phyloP scores from a whole-genome alignment of 106 monocot species.

The Dendrobium huoshanense region DNA sequence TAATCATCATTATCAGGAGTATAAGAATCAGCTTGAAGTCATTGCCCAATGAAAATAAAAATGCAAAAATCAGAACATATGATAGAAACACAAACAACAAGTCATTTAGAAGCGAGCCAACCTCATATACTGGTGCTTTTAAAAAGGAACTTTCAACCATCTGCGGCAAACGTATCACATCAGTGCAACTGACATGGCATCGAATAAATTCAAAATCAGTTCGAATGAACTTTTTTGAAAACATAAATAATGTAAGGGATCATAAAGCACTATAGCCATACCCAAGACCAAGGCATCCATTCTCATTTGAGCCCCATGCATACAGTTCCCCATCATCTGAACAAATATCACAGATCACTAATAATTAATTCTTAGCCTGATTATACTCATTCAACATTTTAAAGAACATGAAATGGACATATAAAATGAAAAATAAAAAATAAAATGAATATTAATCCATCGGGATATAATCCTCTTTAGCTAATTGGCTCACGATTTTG shows the following conservation, averaged over 20 bases:
- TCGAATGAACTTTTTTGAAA: background rate
- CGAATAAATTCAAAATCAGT: background rate
- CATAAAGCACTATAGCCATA: slow-evolving; percentile 15
- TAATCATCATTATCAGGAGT: background rate
- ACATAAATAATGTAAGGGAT: slow-evolving; percentile 2
- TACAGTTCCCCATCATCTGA: slow-evolving; percentile 65
- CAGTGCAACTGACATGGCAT: slow-evolving; percentile 39
- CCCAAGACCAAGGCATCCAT: slow-evolving; percentile 98
- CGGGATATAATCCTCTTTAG: too few species aligned
- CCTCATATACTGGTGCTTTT: slow-evolving; percentile 65
- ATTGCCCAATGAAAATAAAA: background rate
- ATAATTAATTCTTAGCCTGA: background rate
- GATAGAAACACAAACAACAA: background rate
- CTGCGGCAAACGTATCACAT: slow-evolving; percentile 52
- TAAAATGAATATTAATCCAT: too few species aligned
- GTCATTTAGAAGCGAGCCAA: slow-evolving; percentile 12
- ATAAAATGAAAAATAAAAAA: too few species aligned
- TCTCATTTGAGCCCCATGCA: slow-evolving; percentile 97
- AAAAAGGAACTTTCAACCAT: slow-evolving; percentile 42
- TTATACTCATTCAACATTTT: too few species aligned
- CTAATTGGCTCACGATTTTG: too few species aligned
- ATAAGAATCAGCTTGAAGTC: background rate
- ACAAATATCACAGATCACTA: slow-evolving; percentile 1
- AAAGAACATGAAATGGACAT: too few species aligned
- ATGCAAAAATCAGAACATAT: background rate